Percentiles rank a stretch among this genome's conserved stretches.
These are phyloP conservation scores for Leptographium lundbergii DNA, from an alignment of 2,329 filamentous ascomycete species.

Conservation along the genomic window DNA sequence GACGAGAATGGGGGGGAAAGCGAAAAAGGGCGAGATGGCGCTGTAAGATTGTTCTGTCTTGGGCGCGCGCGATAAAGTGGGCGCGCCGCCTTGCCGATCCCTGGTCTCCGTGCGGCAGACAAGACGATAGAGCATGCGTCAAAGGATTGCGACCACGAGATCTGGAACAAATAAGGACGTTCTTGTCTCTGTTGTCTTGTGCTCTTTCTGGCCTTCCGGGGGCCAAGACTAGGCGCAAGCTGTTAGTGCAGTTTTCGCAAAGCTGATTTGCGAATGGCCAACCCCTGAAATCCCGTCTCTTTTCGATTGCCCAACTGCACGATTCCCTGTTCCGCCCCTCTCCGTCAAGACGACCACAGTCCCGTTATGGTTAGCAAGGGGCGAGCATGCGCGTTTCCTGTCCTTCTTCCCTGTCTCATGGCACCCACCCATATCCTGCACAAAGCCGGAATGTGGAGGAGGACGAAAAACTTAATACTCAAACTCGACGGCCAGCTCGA, in stretches of 20 bases:
- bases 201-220: neutral
- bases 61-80: neutral
- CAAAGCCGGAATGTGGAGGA: neutral
- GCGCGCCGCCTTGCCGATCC: neutral
- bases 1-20: neutral
- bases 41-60: neutral
- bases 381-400: neutral
- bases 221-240: too few species aligned
- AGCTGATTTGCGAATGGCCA: conserved; percentile 1
- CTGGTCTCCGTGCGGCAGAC: neutral
- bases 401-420: neutral
- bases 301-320: neutral
- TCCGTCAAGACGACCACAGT: neutral
- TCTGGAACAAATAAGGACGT: neutral
- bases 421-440: neutral
- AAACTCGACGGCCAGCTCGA: too few species aligned
- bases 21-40: neutral
- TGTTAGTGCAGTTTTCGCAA: neutral
- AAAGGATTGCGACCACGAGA: neutral
- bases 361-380: neutral
- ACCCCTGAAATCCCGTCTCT: neutral
- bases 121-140: neutral
- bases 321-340: neutral
- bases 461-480: too few species aligned
- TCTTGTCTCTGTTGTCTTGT: neutral